Percentiles rank a stretch among this genome's conserved stretches.
phyloP scores from a whole-genome alignment of 805 yeast species.

The Metschnikowia colocasiae region DNA sequence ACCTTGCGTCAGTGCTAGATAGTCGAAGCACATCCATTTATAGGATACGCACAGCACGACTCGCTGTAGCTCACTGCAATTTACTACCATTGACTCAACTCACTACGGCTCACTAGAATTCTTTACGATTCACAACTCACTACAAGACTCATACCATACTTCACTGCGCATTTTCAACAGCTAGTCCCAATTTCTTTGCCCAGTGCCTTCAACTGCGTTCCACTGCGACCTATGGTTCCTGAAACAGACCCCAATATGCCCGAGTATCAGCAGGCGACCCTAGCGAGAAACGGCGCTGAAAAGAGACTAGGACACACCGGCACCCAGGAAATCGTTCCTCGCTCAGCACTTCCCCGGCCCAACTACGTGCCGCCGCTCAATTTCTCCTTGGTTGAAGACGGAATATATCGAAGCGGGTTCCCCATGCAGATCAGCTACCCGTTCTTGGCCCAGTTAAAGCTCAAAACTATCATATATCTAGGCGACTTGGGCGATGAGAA shows the following conservation, averaged over 20 bases:
- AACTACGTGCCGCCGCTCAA: slow-evolving; percentile 81
- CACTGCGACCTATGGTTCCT: background rate
- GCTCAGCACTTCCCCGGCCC: slow-evolving; percentile 3
- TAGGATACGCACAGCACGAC: too few relatives aligned
- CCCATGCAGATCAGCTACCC: slow-evolving; percentile 84
- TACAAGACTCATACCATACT: too few relatives aligned
- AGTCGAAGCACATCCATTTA: too few relatives aligned
- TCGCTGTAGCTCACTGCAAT: too few relatives aligned
- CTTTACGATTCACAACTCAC: too few relatives aligned
- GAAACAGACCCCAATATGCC: background rate
- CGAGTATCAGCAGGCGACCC: background rate
- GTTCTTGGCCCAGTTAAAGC: slow-evolving; percentile 64
- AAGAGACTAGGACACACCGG: background rate
- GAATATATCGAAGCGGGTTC: slow-evolving; percentile 87
- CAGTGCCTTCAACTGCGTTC: too few relatives aligned
- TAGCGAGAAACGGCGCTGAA: background rate
- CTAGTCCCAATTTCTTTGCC: too few relatives aligned
- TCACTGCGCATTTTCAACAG: too few relatives aligned
- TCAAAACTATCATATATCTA: slow-evolving; percentile 76
- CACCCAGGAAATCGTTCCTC: slow-evolving; percentile 2
- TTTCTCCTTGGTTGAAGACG: slow-evolving; percentile 83
- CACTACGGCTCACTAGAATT: too few relatives aligned
- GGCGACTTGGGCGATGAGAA: slow-evolving; percentile 55
- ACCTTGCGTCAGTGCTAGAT: too few relatives aligned
- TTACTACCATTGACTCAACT: too few relatives aligned